Evolutionary conservation across 2,329 filamentous ascomycete genomes (phyloP).

Genomic region (Fusarium duplospermum): DNA sequence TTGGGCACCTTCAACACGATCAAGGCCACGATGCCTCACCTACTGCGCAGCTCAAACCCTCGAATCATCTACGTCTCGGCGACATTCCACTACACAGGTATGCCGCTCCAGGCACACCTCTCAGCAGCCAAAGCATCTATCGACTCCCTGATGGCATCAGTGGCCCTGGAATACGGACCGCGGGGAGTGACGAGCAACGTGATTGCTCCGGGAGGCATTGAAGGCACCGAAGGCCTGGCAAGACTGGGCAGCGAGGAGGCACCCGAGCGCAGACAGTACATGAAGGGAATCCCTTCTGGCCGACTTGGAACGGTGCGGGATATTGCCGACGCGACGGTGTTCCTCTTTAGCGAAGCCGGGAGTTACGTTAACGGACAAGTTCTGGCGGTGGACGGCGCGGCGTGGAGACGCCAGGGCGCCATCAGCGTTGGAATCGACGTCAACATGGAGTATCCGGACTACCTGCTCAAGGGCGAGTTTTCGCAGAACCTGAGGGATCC

Average conservation of each 20-base stretch:
- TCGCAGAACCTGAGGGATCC: conserved; percentile 50
- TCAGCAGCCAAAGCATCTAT: conserved; percentile 91
- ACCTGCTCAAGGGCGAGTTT: conserved; percentile 51
- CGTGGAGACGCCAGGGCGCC: conserved; percentile 65
- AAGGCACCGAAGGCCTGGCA: conserved; percentile 83
- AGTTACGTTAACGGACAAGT: conserved; percentile 88
- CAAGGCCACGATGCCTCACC: conserved; percentile 88
- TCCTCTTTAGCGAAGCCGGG: conserved; percentile 85
- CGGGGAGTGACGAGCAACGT: conserved; percentile 88
- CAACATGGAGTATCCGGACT: conserved; percentile 65
- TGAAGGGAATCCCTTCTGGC: conserved; percentile 74
- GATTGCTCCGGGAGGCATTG: conserved; percentile 88
- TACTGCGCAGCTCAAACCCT: conserved; percentile 80
- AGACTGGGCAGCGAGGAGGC: conserved; percentile 62
- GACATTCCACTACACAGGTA: conserved; percentile 89
- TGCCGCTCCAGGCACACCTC: conserved; percentile 90
- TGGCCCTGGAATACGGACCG: conserved; percentile 91
- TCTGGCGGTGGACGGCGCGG: conserved; percentile 77
- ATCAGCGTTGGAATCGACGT: conserved; percentile 60
- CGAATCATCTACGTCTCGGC: conserved; percentile 92
- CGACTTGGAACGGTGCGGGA: conserved; percentile 85
- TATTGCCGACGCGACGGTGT: conserved; percentile 93
- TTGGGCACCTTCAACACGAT: conserved; percentile 94
- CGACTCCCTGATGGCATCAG: conserved; percentile 82
- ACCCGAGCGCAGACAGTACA: conserved; percentile 48